phyloP scores from a whole-genome alignment of 257 asterid genomes.

The Penstemon barbatus region DNA sequence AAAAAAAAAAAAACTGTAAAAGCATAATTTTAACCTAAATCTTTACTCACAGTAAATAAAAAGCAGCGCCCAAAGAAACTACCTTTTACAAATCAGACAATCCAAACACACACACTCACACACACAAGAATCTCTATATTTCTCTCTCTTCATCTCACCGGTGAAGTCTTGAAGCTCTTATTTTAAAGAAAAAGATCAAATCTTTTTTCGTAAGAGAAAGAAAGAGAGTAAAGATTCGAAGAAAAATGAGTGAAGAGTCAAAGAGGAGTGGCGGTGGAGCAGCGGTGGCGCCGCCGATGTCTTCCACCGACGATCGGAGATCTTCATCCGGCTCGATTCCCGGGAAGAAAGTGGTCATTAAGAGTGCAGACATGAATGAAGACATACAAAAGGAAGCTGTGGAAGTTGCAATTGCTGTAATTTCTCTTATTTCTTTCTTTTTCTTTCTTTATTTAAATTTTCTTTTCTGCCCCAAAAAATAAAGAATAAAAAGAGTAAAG shows the following conservation, averaged over 20 bases:
- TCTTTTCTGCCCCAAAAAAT: background rate
- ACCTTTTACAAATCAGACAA: too few relatives aligned
- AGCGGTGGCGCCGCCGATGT: slow-evolving; percentile 39
- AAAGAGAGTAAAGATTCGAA: slow-evolving; percentile 17
- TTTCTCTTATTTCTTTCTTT: slow-evolving; percentile 26
- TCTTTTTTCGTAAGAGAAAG: background rate
- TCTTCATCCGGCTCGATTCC: slow-evolving; percentile 51
- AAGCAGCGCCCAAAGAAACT: too few relatives aligned
- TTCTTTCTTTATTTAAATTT: background rate
- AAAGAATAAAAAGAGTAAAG: background rate
- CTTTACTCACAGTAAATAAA: too few relatives aligned
- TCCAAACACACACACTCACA: too few relatives aligned
- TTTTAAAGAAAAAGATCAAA: too few relatives aligned
- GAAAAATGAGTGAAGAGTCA: slow-evolving; percentile 66
- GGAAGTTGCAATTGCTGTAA: slow-evolving; percentile 85
- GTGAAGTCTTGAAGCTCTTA: too few relatives aligned
- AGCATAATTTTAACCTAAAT: too few relatives aligned
- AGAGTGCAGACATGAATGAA: slow-evolving; percentile 95
- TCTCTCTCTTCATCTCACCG: too few relatives aligned
- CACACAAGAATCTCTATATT: too few relatives aligned
- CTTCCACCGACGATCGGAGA: slow-evolving; percentile 60
- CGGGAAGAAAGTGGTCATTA: slow-evolving; percentile 68
- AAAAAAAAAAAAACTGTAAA: too few relatives aligned
- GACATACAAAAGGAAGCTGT: slow-evolving; percentile 93
- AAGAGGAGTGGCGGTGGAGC: slow-evolving; percentile 71